phyloP scores from a whole-genome alignment of 371 early-diverging fungal species.

The Encephalitozoon hellem region DNA sequence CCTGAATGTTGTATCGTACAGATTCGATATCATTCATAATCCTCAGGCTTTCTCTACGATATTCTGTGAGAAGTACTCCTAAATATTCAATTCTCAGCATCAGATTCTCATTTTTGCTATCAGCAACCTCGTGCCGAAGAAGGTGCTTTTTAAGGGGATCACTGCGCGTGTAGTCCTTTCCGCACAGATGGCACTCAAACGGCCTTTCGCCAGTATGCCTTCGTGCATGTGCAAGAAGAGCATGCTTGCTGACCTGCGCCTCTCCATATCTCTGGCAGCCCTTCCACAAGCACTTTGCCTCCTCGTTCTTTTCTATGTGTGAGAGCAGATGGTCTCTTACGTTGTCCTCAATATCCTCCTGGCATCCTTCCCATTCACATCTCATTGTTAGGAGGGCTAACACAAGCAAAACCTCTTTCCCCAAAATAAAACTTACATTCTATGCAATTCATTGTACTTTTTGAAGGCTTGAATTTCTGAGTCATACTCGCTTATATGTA shows the following conservation, averaged over 20 bases:
- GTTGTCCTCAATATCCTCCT: constrained; percentile 19
- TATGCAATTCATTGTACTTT: background rate
- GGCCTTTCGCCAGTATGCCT: constrained; percentile 54
- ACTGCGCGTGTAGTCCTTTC: constrained; percentile 50
- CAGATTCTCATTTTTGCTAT: background rate
- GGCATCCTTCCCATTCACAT: constrained; percentile 38
- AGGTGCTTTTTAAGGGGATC: constrained; percentile 59
- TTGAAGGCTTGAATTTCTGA: background rate
- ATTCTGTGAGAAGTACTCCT: background rate
- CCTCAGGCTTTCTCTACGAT: background rate
- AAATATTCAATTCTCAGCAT: constrained; percentile 2
- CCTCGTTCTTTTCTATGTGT: constrained; percentile 1
- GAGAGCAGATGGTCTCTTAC: constrained; percentile 13
- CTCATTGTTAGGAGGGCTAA: background rate
- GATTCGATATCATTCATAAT: constrained; percentile 7
- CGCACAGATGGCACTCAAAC: constrained; percentile 54
- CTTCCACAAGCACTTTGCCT: constrained; percentile 48
- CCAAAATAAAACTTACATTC: background rate
- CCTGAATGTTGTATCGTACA: background rate
- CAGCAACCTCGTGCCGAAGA: constrained; percentile 52
- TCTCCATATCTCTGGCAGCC: constrained; percentile 38
- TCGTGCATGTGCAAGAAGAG: constrained; percentile 49
- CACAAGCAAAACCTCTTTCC: background rate
- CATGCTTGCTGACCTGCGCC: constrained; percentile 37
- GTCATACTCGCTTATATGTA: background rate